Conservation (phyloP, 495 filamentous ascomycete species). For the Hyaloscypha variabilis region DNA sequence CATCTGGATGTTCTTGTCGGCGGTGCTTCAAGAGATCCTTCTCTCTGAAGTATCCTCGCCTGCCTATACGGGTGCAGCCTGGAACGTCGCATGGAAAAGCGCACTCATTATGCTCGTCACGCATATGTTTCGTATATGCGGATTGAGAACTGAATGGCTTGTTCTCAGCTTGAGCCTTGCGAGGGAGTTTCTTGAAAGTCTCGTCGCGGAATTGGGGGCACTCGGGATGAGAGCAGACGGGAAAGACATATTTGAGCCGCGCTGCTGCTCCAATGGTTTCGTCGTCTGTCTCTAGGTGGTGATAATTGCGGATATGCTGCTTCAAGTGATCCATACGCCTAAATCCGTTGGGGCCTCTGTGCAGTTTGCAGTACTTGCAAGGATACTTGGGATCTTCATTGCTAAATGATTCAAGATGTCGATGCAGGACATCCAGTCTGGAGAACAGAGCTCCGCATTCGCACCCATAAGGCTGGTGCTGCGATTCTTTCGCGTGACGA, state of each 20-base stretch:
- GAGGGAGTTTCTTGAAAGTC: conserved; percentile 14
- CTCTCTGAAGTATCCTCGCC: conserved; percentile 37
- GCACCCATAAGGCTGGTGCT: conserved; percentile 27
- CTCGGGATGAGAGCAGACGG: background rate
- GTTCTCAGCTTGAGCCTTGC: background rate
- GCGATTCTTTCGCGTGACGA: conserved; percentile 11
- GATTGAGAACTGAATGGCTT: conserved; percentile 32
- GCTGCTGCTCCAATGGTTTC: background rate
- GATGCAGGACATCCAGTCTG: conserved; percentile 32
- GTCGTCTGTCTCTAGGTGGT: conserved; percentile 30
- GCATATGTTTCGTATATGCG: conserved; percentile 39
- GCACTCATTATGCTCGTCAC: conserved; percentile 36
- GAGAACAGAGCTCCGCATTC: conserved; percentile 34
- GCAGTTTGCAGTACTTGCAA: conserved; percentile 37
- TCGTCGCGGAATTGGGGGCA: conserved; percentile 11
- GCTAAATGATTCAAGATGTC: conserved; percentile 32
- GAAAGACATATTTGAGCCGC: background rate
- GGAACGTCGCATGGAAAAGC: conserved; percentile 34
- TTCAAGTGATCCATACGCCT: conserved; percentile 40
- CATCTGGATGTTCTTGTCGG: conserved; percentile 27
- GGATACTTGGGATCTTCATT: conserved; percentile 22
- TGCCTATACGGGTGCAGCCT: conserved; percentile 37
- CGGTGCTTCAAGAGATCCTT: conserved; percentile 38
- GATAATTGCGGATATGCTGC: conserved; percentile 41
- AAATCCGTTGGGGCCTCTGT: conserved; percentile 40